A percentile compares a stretch with the other conserved stretches of the same genome.
Conservation (phyloP, 768 basidiomycete species). For the Russula abietina region DNA sequence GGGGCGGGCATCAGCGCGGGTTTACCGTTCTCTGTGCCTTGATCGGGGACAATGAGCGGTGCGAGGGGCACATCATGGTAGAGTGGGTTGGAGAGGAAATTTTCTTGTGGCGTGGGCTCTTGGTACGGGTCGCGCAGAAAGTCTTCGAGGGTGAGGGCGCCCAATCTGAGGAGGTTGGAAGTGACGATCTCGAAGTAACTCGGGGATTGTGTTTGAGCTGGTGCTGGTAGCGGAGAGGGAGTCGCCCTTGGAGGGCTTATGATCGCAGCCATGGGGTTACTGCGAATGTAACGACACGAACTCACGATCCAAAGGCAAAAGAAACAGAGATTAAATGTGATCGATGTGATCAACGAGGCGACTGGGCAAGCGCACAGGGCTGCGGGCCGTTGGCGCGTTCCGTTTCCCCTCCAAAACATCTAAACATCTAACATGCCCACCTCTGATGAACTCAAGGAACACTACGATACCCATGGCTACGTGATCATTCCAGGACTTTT, state of each 20-base stretch:
- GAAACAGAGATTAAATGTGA: no score
- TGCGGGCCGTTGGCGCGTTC: no score
- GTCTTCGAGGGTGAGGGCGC: constrained; percentile 20
- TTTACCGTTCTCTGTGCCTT: constrained; percentile 4
- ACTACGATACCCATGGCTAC: constrained; percentile 60
- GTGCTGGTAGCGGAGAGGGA: background rate
- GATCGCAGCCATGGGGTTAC: background rate
- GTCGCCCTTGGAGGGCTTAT: background rate
- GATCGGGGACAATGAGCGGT: constrained; percentile 4
- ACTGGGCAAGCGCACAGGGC: no score
- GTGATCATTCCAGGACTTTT: constrained; percentile 57
- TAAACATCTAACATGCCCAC: background rate
- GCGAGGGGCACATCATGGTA: constrained; percentile 10
- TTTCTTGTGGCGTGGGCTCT: constrained; percentile 10
- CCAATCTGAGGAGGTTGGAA: constrained; percentile 21
- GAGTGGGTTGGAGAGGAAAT: constrained; percentile 15
- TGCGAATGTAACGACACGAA: background rate
- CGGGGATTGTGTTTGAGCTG: background rate
- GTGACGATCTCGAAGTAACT: constrained; percentile 16
- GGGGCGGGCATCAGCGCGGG: constrained; percentile 7
- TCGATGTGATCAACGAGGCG: background rate
- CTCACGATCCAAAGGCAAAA: background rate
- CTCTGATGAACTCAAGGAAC: constrained; percentile 32
- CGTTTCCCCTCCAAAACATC: background rate
- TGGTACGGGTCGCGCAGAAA: constrained; percentile 16